phyloP scores from a whole-genome alignment of 2,329 filamentous ascomycete species.

The Knufia fluminis region DNA sequence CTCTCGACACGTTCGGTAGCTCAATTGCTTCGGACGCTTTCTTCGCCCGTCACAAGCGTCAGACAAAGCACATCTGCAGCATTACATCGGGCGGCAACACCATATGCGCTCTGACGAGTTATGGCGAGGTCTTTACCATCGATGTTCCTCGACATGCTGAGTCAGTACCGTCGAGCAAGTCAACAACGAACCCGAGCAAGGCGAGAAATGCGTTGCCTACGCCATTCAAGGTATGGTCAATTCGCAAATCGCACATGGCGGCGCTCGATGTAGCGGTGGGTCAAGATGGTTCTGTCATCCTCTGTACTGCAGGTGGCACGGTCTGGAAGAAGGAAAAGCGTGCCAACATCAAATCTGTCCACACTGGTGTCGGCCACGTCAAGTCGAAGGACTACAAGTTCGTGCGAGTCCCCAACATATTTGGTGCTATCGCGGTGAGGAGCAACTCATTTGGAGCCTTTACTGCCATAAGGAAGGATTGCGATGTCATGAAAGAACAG shows the following conservation, averaged over 20 bases:
- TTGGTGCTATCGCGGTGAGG: conserved; percentile 70
- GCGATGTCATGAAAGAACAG: conserved; percentile 65
- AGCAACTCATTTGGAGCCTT: conserved; percentile 87
- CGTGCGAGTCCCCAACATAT: conserved; percentile 77
- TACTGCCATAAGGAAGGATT: conserved; percentile 76
- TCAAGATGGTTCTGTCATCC: conserved; percentile 87
- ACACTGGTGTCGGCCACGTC: conserved; percentile 29
- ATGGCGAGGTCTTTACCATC: conserved; percentile 82
- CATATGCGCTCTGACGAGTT: conserved; percentile 75
- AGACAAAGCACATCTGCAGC: conserved; percentile 60
- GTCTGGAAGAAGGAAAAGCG: conserved; percentile 86
- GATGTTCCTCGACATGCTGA: conserved; percentile 62
- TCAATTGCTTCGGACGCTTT: conserved; percentile 56
- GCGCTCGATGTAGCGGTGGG: conserved; percentile 80
- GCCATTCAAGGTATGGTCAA: conserved; percentile 78
- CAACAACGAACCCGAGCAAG: conserved; percentile 86
- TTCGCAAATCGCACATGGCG: conserved; percentile 73
- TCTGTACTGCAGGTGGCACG: conserved; percentile 83
- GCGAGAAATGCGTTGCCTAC: conserved; percentile 72
- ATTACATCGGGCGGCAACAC: conserved; percentile 82
- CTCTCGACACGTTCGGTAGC: conserved; percentile 63
- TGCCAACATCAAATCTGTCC: conserved; percentile 58
- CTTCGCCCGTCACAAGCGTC: conserved; percentile 55
- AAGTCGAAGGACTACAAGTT: conserved; percentile 92
- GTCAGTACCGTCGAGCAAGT: conserved; percentile 50